Evolutionary conservation across 371 early-diverging fungal species (phyloP).

Genomic region (Catenaria anguillulae): DNA sequence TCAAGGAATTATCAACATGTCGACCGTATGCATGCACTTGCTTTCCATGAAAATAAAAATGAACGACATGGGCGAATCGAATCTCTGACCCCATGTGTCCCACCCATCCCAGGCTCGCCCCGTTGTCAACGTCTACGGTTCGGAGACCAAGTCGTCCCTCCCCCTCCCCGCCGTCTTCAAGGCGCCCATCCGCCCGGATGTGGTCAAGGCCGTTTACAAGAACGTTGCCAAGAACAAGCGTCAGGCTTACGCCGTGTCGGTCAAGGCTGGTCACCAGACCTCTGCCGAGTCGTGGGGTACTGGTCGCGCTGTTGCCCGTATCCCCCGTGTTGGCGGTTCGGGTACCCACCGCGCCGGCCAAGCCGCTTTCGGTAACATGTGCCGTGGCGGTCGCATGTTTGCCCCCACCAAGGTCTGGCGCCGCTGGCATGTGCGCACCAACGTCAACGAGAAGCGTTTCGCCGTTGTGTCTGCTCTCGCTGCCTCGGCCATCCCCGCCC

Average conservation of each 20-base stretch:
- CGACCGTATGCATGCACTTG: no score
- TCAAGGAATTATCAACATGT: no score
- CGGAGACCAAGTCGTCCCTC: constrained; percentile 56
- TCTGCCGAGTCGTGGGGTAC: constrained; percentile 99
- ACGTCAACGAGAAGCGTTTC: constrained; percentile 95
- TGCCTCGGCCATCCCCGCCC: constrained; percentile 88
- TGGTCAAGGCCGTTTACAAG: constrained; percentile 94
- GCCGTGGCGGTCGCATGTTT: constrained; percentile 99
- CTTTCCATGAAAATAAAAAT: no score
- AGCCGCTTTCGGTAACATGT: constrained; percentile 99
- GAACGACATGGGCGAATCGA: no score
- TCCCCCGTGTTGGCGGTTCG: constrained; percentile 97
- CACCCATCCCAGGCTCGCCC: constrained; percentile 77
- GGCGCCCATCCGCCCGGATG: constrained; percentile 95
- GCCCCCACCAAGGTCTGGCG: constrained; percentile 99
- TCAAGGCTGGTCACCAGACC: constrained; percentile 99
- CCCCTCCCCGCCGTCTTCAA: constrained; percentile 94
- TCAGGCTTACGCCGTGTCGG: constrained; percentile 96
- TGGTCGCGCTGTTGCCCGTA: constrained; percentile 99
- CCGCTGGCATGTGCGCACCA: constrained; percentile 99
- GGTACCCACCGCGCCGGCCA: constrained; percentile 99
- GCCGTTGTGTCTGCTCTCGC: constrained; percentile 97
- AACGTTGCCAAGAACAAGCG: constrained; percentile 98
- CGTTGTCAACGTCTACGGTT: constrained; percentile 81
- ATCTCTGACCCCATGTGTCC: no score